These are phyloP conservation scores for Bacidia rubella DNA, from an alignment of 495 filamentous ascomycete species.

Conservation along the genomic window DNA sequence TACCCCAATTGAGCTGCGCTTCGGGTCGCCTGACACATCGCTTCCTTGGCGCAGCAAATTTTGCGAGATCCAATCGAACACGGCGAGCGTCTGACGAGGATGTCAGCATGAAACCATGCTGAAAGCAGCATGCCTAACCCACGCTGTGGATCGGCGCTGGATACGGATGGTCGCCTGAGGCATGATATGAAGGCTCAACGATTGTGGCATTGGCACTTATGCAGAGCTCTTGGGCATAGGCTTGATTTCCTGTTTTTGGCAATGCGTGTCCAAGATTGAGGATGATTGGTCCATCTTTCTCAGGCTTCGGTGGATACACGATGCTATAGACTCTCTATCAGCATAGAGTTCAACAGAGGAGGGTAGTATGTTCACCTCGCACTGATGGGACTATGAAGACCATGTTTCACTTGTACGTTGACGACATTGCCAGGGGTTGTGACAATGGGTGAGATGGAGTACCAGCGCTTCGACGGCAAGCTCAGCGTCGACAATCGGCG, in stretches of 20 bases:
- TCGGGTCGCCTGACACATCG: neutral
- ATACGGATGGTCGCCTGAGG: slow-evolving; percentile 17
- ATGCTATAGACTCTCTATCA: slow-evolving; percentile 6
- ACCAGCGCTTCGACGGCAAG: neutral
- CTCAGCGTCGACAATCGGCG: neutral
- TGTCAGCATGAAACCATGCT: neutral
- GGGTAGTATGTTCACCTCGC: neutral
- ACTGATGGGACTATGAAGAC: neutral
- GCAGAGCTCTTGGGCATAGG: slow-evolving; percentile 9
- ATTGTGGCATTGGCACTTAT: slow-evolving; percentile 20
- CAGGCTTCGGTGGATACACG: slow-evolving; percentile 10
- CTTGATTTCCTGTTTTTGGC: slow-evolving; percentile 6
- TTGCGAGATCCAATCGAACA: slow-evolving; percentile 30
- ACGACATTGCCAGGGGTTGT: neutral
- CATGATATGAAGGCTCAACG: slow-evolving; percentile 26
- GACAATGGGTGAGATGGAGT: neutral
- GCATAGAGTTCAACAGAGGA: neutral
- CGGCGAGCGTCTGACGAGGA: slow-evolving; percentile 18
- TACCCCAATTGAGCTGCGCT: slow-evolving; percentile 28
- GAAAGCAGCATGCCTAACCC: neutral
- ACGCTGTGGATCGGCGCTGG: slow-evolving; percentile 30
- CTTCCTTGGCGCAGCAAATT: slow-evolving; percentile 19
- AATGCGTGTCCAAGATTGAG: slow-evolving; percentile 23
- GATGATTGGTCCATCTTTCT: slow-evolving; percentile 17
- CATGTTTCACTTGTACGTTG: neutral